Conservation (phyloP, 768 basidiomycete species). For the Phaffia australis region DNA sequence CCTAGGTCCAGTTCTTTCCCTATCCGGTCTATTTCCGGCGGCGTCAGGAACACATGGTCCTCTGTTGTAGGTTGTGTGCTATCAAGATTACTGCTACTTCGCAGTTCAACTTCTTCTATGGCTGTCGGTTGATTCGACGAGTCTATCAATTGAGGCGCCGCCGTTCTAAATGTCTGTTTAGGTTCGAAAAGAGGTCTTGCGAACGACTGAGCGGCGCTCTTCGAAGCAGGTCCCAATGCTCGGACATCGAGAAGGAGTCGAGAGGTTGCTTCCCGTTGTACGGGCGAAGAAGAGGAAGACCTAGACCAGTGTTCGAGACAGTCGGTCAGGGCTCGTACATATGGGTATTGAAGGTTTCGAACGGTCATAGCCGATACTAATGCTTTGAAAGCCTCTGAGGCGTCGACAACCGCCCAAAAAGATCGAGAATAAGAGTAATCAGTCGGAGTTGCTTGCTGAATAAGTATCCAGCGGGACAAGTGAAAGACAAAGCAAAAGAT, state of each 20-base stretch:
- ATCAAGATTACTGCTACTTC: background rate
- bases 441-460: background rate
- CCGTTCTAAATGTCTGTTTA: background rate
- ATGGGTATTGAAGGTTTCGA: constrained; percentile 17
- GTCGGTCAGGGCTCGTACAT: background rate
- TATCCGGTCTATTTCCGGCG: background rate
- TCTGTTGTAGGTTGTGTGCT: background rate
- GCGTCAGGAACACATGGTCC: background rate
- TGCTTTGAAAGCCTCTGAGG: constrained; percentile 22
- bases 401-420: background rate
- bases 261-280: background rate
- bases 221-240: background rate
- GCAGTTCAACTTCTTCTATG: background rate
- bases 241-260: constrained; percentile 13
- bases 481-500: background rate
- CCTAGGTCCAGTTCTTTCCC: constrained; percentile 7
- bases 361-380: constrained; percentile 14
- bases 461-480: background rate
- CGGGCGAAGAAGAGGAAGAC: background rate
- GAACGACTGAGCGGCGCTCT: constrained; percentile 5
- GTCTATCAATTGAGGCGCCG: too few species aligned
- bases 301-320: constrained; percentile 7
- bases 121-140: too few species aligned
- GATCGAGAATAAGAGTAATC: background rate
- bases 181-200: constrained; percentile 5